Evolutionary conservation across 2,329 filamentous ascomycete genomes (phyloP).

Genomic region (Fusarium algeriense): DNA sequence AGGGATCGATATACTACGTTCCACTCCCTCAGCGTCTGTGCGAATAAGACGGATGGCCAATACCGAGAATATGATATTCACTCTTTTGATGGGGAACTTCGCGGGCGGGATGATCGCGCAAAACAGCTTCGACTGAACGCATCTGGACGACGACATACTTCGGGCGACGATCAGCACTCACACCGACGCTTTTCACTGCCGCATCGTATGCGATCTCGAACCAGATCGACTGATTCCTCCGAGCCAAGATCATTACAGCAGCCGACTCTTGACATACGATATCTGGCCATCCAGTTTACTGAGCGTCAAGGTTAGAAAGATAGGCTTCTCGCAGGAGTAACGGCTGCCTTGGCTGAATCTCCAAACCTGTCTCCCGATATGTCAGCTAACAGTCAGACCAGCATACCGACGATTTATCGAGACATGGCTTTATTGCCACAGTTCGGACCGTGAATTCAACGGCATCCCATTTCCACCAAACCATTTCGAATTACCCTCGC

Average conservation of each 20-base stretch:
- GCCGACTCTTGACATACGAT: conserved; percentile 57
- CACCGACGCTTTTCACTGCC: conserved; percentile 59
- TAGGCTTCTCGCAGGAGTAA: neutral
- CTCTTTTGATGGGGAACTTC: conserved; percentile 61
- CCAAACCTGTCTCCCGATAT: conserved; percentile 19
- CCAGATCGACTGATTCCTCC: conserved; percentile 49
- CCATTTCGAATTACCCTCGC: conserved; percentile 61
- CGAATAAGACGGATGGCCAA: conserved; percentile 59
- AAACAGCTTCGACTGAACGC: conserved; percentile 60
- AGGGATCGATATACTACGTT: conserved; percentile 61
- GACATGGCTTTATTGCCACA: conserved; percentile 60
- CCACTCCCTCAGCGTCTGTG: conserved; percentile 62
- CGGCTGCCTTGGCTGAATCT: conserved; percentile 16
- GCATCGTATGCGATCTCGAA: conserved; percentile 57
- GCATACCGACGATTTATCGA: conserved; percentile 60
- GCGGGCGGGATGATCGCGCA: conserved; percentile 60
- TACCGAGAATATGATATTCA: conserved; percentile 63
- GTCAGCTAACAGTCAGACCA: conserved; percentile 45
- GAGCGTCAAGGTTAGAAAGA: conserved; percentile 57
- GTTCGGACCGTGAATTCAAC: conserved; percentile 60
- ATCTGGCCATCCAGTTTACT: conserved; percentile 64
- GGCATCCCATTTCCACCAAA: conserved; percentile 60
- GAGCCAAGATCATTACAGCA: conserved; percentile 44
- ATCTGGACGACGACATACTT: conserved; percentile 56
- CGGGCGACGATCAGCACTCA: conserved; percentile 52